phyloP scores from a whole-genome alignment of 2,329 filamentous ascomycete species.

The Gnomoniopsis sp. region DNA sequence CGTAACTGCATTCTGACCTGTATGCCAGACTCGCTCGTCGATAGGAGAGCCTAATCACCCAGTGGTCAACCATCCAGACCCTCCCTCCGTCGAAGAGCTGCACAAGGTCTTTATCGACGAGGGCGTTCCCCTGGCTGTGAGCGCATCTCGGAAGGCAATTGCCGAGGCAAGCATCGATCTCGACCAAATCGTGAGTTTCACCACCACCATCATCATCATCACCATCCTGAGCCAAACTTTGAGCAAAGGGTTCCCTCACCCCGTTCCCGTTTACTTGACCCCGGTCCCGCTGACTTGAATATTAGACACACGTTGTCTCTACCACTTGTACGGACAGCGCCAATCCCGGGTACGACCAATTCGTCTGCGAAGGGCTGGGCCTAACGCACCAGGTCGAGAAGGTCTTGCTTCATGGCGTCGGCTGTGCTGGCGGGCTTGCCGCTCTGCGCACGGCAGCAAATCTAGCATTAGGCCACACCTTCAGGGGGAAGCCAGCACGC shows the following conservation, averaged over 20 bases:
- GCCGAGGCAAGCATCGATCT: slow-evolving; percentile 49
- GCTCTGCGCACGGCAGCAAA: slow-evolving; percentile 62
- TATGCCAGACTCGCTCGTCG: slow-evolving; percentile 46
- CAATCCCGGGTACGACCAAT: slow-evolving; percentile 67
- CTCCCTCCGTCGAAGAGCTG: slow-evolving; percentile 54
- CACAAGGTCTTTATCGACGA: slow-evolving; percentile 53
- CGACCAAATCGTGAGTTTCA: slow-evolving; percentile 38
- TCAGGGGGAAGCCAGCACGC: slow-evolving; percentile 56
- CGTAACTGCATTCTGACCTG: too few species aligned
- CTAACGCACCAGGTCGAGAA: slow-evolving; percentile 59
- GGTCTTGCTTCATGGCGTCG: slow-evolving; percentile 62
- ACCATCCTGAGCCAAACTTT: not conserved
- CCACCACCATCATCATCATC: too few species aligned
- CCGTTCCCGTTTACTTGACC: not conserved
- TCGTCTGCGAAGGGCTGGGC: slow-evolving; percentile 56
- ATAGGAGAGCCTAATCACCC: slow-evolving; percentile 60
- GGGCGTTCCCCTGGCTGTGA: slow-evolving; percentile 55
- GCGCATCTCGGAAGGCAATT: slow-evolving; percentile 52
- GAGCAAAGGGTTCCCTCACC: not conserved
- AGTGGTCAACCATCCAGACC: slow-evolving; percentile 51
- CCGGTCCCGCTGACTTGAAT: not conserved
- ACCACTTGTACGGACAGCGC: slow-evolving; percentile 68
- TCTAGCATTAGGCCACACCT: slow-evolving; percentile 60
- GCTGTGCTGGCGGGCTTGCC: slow-evolving; percentile 63
- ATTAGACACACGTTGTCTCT: slow-evolving; percentile 60